phyloP scores from a whole-genome alignment of 768 basidiomycete genomes.

The Boletus pseudopeckii region DNA sequence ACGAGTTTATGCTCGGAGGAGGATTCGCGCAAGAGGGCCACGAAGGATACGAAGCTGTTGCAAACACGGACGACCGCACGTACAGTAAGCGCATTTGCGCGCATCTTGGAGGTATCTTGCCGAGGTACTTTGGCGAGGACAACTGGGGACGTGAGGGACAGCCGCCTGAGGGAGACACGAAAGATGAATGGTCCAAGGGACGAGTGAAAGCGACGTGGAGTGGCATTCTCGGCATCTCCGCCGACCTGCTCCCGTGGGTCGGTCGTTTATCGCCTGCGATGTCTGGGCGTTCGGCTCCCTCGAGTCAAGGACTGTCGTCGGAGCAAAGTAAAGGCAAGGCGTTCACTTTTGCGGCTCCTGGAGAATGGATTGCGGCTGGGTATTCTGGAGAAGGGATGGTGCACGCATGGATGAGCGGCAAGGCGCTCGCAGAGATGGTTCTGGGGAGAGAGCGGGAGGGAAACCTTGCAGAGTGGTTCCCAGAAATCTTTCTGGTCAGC shows the following conservation, averaged over 20 bases:
- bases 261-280: slow-evolving; percentile 53
- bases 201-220: slow-evolving; percentile 58
- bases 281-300: slow-evolving; percentile 39
- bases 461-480: slow-evolving; percentile 43
- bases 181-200: slow-evolving; percentile 36
- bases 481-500: slow-evolving; percentile 45
- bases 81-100: slow-evolving; percentile 30
- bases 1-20: slow-evolving; percentile 64
- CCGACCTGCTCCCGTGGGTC: slow-evolving; percentile 67
- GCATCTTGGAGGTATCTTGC: slow-evolving; percentile 46
- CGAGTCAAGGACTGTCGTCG: background rate
- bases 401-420: slow-evolving; percentile 65
- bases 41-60: slow-evolving; percentile 34
- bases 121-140: slow-evolving; percentile 48
- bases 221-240: slow-evolving; percentile 62
- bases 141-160: slow-evolving; percentile 40
- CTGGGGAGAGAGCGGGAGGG: slow-evolving; percentile 34
- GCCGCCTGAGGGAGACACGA: slow-evolving; percentile 8
- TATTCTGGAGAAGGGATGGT: slow-evolving; percentile 75
- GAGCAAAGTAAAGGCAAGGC: background rate
- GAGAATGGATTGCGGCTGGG: slow-evolving; percentile 73
- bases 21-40: slow-evolving; percentile 40
- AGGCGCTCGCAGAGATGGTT: slow-evolving; percentile 59
- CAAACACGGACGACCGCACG: slow-evolving; percentile 36
- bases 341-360: slow-evolving; percentile 34